Evolutionary conservation across 768 basidiomycete genomes (phyloP).

Genomic region (Pisolithus albus): DNA sequence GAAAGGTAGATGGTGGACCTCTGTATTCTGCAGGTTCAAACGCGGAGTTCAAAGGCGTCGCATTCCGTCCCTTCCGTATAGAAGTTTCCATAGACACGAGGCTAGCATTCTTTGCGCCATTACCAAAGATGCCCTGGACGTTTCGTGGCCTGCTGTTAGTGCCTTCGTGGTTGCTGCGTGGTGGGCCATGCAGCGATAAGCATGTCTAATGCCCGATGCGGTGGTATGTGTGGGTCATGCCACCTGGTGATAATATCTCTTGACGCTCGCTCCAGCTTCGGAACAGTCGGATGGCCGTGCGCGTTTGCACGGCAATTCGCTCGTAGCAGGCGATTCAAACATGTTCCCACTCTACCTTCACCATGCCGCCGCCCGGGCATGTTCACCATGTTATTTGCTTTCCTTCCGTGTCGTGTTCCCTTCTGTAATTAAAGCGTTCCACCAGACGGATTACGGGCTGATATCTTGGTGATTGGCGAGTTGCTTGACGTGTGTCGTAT

Average conservation of each 20-base stretch:
- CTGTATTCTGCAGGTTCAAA: constrained; percentile 14
- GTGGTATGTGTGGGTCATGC: background rate
- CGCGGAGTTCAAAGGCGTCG: constrained; percentile 20
- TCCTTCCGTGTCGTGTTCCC: too few relatives aligned
- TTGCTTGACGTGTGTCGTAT: too few relatives aligned
- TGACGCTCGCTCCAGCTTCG: too few relatives aligned
- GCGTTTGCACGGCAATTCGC: too few relatives aligned
- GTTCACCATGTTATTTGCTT: too few relatives aligned
- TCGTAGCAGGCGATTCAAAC: too few relatives aligned
- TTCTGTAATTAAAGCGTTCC: too few relatives aligned
- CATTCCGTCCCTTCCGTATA: constrained; percentile 15
- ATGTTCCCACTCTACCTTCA: too few relatives aligned
- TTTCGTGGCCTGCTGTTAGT: constrained; percentile 33
- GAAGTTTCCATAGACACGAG: constrained; percentile 8
- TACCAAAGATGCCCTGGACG: constrained; percentile 23
- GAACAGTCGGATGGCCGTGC: too few relatives aligned
- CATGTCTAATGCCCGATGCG: background rate
- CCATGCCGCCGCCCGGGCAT: too few relatives aligned
- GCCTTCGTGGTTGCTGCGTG: constrained; percentile 28
- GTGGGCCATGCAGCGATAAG: constrained; percentile 27
- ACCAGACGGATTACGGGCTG: too few relatives aligned
- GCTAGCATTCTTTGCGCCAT: constrained; percentile 26
- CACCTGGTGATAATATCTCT: background rate
- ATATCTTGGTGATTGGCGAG: too few relatives aligned
- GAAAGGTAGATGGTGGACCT: constrained; percentile 12